Base-by-base conservation (phyloP, 1,284 basidiomycete species). In the Rhodotorula sp. region DNA sequence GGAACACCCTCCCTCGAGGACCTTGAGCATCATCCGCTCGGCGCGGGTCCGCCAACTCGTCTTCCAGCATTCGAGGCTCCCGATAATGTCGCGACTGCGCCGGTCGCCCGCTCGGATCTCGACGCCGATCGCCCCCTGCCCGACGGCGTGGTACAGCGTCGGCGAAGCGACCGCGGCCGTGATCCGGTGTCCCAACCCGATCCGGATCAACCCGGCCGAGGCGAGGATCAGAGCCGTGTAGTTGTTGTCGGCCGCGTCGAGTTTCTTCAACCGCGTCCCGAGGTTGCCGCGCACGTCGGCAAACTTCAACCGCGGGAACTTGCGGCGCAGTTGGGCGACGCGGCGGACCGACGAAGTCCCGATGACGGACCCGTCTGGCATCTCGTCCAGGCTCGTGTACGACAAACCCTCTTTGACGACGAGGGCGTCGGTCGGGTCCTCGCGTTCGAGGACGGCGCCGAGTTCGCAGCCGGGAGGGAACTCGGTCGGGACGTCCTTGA, bases 1-100 rank as follows among this genome's bases (percentile, higher is more conserved):
- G 71, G 91, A 95, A 82, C 97, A 99, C 43, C 95, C 97, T 18
- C 97, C 97, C 81, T 99, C 96, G 65, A 99, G 85, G 51, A 91
- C 89, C 51, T 90, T 86, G 74, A 99, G 84, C 81, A 92, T 89
- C 2, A 90, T 91, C 18, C 96, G 87, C 82, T 99, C 97, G 12
- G 92, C 92, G 29, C 89, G 86, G 0, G 92, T 93, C 79, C 85
- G 85, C 84, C 87, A 87, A 26, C 73, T 68, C 62, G 78, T 78
- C 66, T 76, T 76, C 68, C 69, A 72, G 81, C 95, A 90, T 4
- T 87, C 91, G 59, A 94, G 81, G 29, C 84, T 83, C 57, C 85
- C 83, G 79, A 92, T 89, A 18, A 93, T 82, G 66, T 86, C 85
- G 57, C 85, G 83, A 5, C 89, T 85, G 69, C 86, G 86, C 0